Conservation (phyloP, 495 filamentous ascomycete species). For the Daldinia childiae region DNA sequence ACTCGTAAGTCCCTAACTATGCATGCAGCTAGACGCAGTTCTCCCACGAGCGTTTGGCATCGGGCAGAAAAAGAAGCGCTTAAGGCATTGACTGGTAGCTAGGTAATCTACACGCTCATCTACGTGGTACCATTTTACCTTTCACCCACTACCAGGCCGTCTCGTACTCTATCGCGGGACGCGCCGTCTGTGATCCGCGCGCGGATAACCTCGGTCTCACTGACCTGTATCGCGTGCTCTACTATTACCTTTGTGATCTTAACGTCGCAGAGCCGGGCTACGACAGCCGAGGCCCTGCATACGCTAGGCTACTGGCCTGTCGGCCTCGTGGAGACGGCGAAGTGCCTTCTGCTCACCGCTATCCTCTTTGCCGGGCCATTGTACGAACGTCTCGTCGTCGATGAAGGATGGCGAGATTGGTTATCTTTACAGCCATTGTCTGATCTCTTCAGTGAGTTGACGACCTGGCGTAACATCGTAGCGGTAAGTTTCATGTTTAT, state of each 20-base stretch:
- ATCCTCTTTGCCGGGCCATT: slow-evolving; percentile 88
- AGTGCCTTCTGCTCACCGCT: slow-evolving; percentile 70
- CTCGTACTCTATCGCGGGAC: slow-evolving; percentile 83
- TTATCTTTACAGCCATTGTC: slow-evolving; percentile 50
- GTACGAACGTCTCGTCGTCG: slow-evolving; percentile 75
- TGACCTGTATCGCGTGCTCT: slow-evolving; percentile 72
- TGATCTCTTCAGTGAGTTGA: slow-evolving; percentile 55
- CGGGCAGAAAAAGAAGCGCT: slow-evolving; percentile 1
- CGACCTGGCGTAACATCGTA: slow-evolving; percentile 65
- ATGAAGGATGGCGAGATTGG: slow-evolving; percentile 76
- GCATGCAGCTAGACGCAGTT: slow-evolving; percentile 29
- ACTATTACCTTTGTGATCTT: slow-evolving; percentile 70
- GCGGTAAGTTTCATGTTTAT: slow-evolving; percentile 50
- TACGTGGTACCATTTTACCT: slow-evolving; percentile 95
- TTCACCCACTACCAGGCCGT: slow-evolving; percentile 79
- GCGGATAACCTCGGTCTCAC: slow-evolving; percentile 78
- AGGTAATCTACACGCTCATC: slow-evolving; percentile 80
- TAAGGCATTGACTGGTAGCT: slow-evolving; percentile 17
- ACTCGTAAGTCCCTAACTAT: slow-evolving; percentile 40
- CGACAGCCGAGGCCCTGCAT: slow-evolving; percentile 64
- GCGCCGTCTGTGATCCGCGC: slow-evolving; percentile 88
- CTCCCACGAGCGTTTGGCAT: slow-evolving; percentile 2
- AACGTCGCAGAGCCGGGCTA: slow-evolving; percentile 38
- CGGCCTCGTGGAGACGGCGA: slow-evolving; percentile 66
- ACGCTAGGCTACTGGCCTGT: slow-evolving; percentile 81